These are phyloP conservation scores for Cercospora berteroae DNA, from an alignment of 2,329 filamentous ascomycete genomes.

Conservation along the genomic window DNA sequence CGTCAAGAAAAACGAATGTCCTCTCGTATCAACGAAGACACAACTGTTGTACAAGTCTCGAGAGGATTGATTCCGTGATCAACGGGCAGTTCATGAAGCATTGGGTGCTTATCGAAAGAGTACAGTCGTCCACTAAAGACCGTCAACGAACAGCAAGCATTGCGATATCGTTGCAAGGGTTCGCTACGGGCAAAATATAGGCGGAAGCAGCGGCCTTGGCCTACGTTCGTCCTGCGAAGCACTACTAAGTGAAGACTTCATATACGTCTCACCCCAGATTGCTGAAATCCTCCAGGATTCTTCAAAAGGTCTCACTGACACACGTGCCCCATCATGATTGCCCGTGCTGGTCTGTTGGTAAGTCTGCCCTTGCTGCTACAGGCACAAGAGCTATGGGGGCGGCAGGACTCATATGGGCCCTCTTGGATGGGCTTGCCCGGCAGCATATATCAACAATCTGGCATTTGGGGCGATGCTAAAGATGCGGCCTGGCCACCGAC, in stretches of 20 bases:
- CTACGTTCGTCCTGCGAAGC: neutral
- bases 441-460: slow-evolving; percentile 24
- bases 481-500: slow-evolving; percentile 43
- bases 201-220: neutral
- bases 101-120: neutral
- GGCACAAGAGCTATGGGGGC: slow-evolving; percentile 9
- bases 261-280: neutral
- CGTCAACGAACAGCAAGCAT: neutral
- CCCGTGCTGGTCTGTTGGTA: neutral
- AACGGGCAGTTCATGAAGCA: neutral
- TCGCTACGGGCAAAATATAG: neutral
- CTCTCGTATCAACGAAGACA: neutral
- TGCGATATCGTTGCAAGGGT: neutral
- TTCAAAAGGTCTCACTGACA: neutral
- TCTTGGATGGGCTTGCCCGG: slow-evolving; percentile 32
- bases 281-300: too few relatives aligned
- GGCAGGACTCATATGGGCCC: slow-evolving; percentile 4
- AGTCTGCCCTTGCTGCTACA: slow-evolving; percentile 3
- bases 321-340: neutral
- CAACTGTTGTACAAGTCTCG: neutral
- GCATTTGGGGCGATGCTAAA: slow-evolving; percentile 26
- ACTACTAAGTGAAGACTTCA: neutral
- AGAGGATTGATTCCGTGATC: too few relatives aligned
- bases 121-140: neutral
- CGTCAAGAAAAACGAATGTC: neutral